These are phyloP conservation scores for Starmerella scarabaei DNA, from an alignment of 805 yeast genomes.

Conservation along the genomic window DNA sequence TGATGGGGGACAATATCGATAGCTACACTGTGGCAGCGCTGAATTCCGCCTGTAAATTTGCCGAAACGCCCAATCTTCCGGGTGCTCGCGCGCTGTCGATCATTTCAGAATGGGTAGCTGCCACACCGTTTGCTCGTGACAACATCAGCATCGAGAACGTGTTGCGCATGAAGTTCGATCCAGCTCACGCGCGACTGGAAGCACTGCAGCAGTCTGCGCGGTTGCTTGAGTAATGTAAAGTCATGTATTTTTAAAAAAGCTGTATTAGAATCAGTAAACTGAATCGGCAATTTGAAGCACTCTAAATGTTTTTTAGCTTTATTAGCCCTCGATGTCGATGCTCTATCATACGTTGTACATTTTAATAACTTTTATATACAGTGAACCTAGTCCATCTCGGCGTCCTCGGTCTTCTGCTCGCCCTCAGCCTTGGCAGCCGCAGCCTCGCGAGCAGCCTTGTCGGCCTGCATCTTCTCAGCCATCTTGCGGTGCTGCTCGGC, in stretches of 20 bases:
- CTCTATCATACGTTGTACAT: neutral
- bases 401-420: conserved; percentile 22
- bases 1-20: neutral
- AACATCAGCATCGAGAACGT: conserved; percentile 4
- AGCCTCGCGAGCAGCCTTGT: conserved; percentile 46
- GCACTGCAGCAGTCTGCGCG: conserved; percentile 15
- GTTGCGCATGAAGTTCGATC: conserved; percentile 14
- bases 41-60: conserved; percentile 5
- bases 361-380: neutral
- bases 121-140: conserved; percentile 5
- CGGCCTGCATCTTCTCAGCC: conserved; percentile 74
- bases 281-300: too few species aligned
- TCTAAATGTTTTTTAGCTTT: too few species aligned
- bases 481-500: conserved; percentile 69
- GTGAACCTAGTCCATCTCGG: conserved; percentile 15
- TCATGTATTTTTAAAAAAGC: neutral
- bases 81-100: conserved; percentile 21
- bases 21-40: conserved; percentile 1
- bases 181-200: conserved; percentile 14
- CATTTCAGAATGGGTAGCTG: conserved; percentile 23
- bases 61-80: conserved; percentile 11
- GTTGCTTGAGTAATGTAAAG: neutral
- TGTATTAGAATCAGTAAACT: too few species aligned
- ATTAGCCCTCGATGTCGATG: neutral
- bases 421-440: conserved; percentile 26